Evolutionary conservation across 1,284 basidiomycete species (phyloP).

Genomic region (Trametes hirsuta): DNA sequence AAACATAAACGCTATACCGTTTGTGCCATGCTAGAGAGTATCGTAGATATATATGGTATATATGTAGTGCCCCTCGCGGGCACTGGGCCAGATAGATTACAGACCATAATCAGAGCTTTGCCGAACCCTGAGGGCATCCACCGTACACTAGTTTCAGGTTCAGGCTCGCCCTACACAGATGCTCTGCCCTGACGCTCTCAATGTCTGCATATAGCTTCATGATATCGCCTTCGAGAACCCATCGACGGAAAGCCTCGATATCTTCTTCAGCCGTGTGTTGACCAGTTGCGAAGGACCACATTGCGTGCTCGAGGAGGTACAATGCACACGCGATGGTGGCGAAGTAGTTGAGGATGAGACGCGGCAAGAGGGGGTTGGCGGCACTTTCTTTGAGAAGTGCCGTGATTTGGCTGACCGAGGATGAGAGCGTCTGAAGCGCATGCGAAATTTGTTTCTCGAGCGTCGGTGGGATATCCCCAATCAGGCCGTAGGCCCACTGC

Average conservation of each 20-base stretch:
- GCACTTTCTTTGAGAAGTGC: constrained; percentile 38
- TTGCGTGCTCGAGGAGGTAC: constrained; percentile 66
- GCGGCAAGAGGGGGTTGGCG: constrained; percentile 49
- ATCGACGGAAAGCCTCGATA: constrained; percentile 55
- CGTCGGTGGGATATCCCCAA: constrained; percentile 43
- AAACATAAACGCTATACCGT: no score
- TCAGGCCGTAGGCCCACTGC: constrained; percentile 56
- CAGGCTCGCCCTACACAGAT: background rate
- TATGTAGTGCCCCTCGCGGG: no score
- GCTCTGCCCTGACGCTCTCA: background rate
- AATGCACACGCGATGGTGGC: constrained; percentile 53
- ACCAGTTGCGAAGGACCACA: constrained; percentile 50
- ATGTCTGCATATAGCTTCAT: background rate
- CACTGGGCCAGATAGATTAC: background rate
- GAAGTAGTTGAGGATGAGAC: constrained; percentile 57
- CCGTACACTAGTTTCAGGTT: constrained; percentile 9
- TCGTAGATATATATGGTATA: no score
- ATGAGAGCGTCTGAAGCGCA: constrained; percentile 37
- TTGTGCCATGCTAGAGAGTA: no score
- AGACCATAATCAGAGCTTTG: background rate
- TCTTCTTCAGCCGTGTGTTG: constrained; percentile 44
- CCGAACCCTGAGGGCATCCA: background rate
- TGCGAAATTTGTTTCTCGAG: constrained; percentile 32
- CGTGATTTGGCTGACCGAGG: constrained; percentile 42
- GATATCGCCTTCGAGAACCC: constrained; percentile 57